A percentile compares a stretch with the other conserved stretches of the same genome.
Evolutionary conservation across 441 rosid genomes (phyloP).

Genomic region (Caryocar brasiliense): DNA sequence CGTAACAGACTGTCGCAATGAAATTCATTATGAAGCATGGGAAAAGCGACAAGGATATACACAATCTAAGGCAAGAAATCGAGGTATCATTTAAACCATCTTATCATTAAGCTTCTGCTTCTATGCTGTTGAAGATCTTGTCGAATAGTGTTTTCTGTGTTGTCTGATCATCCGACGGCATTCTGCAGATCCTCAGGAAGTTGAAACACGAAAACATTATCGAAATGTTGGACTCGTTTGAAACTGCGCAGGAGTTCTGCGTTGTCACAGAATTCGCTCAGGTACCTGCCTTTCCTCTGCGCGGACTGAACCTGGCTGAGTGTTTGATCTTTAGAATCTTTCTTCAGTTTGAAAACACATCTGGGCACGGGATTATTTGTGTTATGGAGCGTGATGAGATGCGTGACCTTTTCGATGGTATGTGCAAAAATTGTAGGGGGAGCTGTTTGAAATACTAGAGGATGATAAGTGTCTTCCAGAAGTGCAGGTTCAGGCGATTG

Average conservation of each 20-base stretch:
- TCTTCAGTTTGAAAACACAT: too few relatives aligned
- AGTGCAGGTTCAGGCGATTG: constrained; percentile 96
- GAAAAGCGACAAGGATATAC: constrained; percentile 86
- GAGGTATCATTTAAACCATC: constrained; percentile 47
- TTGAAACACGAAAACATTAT: constrained; percentile 93
- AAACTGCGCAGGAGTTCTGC: constrained; percentile 87
- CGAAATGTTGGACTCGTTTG: constrained; percentile 93
- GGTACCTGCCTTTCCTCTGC: constrained; percentile 27
- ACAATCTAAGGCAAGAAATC: constrained; percentile 86
- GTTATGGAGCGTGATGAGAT: neutral
- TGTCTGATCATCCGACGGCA: neutral
- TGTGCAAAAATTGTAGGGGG: constrained; percentile 49
- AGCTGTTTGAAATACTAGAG: constrained; percentile 88
- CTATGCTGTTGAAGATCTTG: neutral
- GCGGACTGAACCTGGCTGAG: too few relatives aligned
- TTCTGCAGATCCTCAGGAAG: constrained; percentile 80
- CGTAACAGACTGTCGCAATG: constrained; percentile 85
- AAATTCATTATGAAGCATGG: constrained; percentile 95
- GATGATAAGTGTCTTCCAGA: constrained; percentile 97
- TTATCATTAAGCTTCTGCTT: neutral
- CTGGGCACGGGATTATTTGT: neutral
- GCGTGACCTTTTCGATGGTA: constrained; percentile 2
- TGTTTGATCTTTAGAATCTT: too few relatives aligned
- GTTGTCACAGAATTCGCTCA: constrained; percentile 98
- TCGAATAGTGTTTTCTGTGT: neutral